Base-by-base conservation (phyloP, 371 early-diverging fungal genomes). In the Apophysomyces trapeziformis region DNA sequence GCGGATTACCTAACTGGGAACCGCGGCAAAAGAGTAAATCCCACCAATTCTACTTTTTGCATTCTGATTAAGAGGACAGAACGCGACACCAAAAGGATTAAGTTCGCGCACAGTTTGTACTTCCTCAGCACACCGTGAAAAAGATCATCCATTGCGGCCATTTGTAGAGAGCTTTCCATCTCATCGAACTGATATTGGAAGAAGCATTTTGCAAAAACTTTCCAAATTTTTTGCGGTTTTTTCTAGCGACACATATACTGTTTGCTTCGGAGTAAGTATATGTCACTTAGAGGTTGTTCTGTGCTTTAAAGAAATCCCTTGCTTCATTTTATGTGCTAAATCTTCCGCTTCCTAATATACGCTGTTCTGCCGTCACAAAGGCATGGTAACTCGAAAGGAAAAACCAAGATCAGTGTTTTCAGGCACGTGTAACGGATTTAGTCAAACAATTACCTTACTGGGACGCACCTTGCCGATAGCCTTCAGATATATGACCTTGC, bases 381-480 rank as follows among this genome's bases (percentile, higher is more conserved):
- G 78, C 2, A 58, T 59, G 76, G 72, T 54, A 88, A 69, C 88
- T 88, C 32, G 32, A 26, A 75, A 35, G 41, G 7, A 4, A 38
- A 61, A 9, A 60, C n/a, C 16, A 12, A 61, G 44, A 13, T 7
- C 32, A 56, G 12, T 54, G 50, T 35, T 11, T 14, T 21, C 26
- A 14, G n/a, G 16, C 13, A 45, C 9, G 1, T 16, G 9, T 45
- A 32, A 13, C 47, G 3, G 3, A 26, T 26, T 26, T 26, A 26
- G 32, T 26, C 32, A 26, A 26, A 26, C 32, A 26, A 38, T 70
- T 82, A 93, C 92, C 89, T 97, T 99, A 70, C 98, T 98, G 0
- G 99, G 98, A 76, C 97, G 99, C 16, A 98, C 86, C 67, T 92
- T 93, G n/a, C 89, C 88, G 68, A 99, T 95, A 4, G 97, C 96